phyloP scores from a whole-genome alignment of 2,329 filamentous ascomycete genomes.

The Didymellaceae sp. region DNA sequence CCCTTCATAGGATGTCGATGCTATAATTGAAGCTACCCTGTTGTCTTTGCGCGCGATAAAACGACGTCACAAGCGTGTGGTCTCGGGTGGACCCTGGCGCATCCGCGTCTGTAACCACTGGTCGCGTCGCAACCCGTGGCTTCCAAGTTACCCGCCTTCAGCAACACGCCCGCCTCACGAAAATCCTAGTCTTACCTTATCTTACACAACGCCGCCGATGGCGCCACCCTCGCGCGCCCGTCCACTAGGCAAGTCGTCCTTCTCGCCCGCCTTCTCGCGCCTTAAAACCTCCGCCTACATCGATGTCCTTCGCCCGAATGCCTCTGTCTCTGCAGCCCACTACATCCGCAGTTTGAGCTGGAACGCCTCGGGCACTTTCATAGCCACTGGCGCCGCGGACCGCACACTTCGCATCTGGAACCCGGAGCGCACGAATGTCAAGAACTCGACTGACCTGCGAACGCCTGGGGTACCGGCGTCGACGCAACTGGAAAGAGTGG shows the following conservation, averaged over 20 bases:
- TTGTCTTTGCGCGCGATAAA: no score
- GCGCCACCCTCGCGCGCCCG: conserved; percentile 56
- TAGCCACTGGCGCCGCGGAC: conserved; percentile 80
- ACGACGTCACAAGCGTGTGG: conserved; percentile 3
- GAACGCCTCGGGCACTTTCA: conserved; percentile 83
- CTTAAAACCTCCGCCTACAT: conserved; percentile 74
- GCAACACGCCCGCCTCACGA: not conserved
- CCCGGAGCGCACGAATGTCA: conserved; percentile 74
- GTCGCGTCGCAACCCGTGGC: not conserved
- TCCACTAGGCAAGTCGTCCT: conserved; percentile 71
- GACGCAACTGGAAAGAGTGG: conserved; percentile 70
- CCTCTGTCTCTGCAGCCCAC: conserved; percentile 41
- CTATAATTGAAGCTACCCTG: no score
- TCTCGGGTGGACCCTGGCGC: not conserved
- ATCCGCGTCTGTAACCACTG: not conserved
- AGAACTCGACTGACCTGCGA: conserved; percentile 78
- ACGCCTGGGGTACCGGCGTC: conserved; percentile 55
- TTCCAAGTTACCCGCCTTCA: not conserved
- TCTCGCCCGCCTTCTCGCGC: conserved; percentile 69
- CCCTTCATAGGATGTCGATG: no score
- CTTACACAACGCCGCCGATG: conserved; percentile 23
- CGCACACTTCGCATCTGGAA: conserved; percentile 81
- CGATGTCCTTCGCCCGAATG: conserved; percentile 47
- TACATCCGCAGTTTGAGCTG: conserved; percentile 78
- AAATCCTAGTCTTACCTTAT: not conserved